Base-by-base conservation (phyloP, 495 filamentous ascomycete species). In the Jackrogersella multiformis region DNA sequence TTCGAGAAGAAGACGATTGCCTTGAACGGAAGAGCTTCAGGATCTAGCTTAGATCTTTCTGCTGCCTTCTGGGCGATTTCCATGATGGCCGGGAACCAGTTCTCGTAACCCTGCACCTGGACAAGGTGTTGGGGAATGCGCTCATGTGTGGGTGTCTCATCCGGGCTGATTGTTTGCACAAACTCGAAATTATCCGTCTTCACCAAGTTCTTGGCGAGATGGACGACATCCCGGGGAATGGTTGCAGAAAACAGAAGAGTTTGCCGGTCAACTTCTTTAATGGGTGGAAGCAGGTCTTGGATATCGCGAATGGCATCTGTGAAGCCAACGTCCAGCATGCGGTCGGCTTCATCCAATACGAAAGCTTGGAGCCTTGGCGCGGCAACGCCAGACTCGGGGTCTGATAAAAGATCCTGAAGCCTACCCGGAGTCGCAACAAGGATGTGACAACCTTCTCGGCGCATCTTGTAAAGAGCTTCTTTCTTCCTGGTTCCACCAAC, bases 221-320 rank as follows among this genome's bases (percentile, higher is more conserved):
- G 68, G 74, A 97, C 87, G 30, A 99, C 93, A 68, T 94, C 90
- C 42, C 80, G 79, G 35, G 94, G 92, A 24, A 99, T 87, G 13
- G 95, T 99, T 16, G 95, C 95, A 4, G 96, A 98, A 78, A 92
- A 97, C 69, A 99, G 85, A 18, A 99, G 84, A 0, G 94, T 97
- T 74, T 99, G 95, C 18, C 94, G 87, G 53, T 90, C 85, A 7
- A 87, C 83, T 0, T 79, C 62, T 0, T 70, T 52, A 8, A 82
- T 83, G 28, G 84, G 69, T 5, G 95, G 95, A 10, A 98, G 84
- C 8, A 81, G 63, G 0, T 77, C 54, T 65, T 90, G 80, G 70
- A 99, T 96, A 3, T 86, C 76, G 26, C 84, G 75, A 59, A 99
- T 89, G 18, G 92, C 92, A 1, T 83, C 82, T n/a, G 87, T 80